Evolutionary conservation across 2,329 filamentous ascomycete species (phyloP), one percentile per base, ranked within the genome.

Genomic region (Fonsecaea pedrosoi): DNA sequence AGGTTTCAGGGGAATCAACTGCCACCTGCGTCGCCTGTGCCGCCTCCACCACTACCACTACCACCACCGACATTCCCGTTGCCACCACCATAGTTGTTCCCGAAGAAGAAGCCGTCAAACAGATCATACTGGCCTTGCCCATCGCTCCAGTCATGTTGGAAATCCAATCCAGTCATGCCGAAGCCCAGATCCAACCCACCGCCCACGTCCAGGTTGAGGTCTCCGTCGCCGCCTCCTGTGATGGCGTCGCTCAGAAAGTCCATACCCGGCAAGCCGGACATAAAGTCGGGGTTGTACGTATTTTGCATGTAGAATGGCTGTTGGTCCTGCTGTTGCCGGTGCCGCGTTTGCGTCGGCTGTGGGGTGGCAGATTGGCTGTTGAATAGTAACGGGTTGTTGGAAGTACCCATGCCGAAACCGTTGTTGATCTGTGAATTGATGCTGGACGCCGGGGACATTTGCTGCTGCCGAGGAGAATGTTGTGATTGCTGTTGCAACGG

Each of bases 41-140:
- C 25, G 25, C 25, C 25, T 25, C 45, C 45, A 25, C 45, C 45
- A 50, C 18, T 25, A 45, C 21, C 32, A 25, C 56, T 40, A 55
- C 40, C 55, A 9, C 62, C 62, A 50, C 59, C 30, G 2, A 57
- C 62, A 21, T 40, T 35, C 12, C 60, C 65, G 21, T 62, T 61
- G 15, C 56, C 67, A 61, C 42, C 54, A 9, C 64, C 64, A 54
- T 48, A 42, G 8, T 62, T 65, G 42, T 78, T 80, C 9, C 84
- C 84, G 76, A 86, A 86, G 74, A 85, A 86, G 73, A 83, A 86
- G 3, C 83, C 84, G 71, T 85, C 83, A 70, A 86, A 82, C 37
- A 86, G 71, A 78, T 85, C 83, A 71, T 81, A 79, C 57, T 79
- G 75, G 25, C 45, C 45, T 48, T 71, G 69, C 48, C 80, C 80